phyloP scores from a whole-genome alignment of 805 yeast genomes.

The Priceomyces haplophilus region DNA sequence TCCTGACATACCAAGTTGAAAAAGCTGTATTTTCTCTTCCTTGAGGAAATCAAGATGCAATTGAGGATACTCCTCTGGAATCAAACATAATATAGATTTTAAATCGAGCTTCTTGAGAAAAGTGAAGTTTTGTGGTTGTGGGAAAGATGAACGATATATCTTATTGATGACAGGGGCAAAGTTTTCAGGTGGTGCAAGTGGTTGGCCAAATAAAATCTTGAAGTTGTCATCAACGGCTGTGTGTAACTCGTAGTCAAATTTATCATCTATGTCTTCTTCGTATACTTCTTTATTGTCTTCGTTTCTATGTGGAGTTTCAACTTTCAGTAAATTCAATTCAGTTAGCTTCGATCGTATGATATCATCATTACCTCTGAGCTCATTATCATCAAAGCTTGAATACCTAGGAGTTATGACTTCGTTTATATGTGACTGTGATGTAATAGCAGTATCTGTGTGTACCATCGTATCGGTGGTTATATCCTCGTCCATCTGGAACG shows the following conservation, averaged over 20 bases:
- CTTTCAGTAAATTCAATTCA: slow-evolving; percentile 25
- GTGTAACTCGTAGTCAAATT: slow-evolving; percentile 28
- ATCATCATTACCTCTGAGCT: slow-evolving; percentile 14
- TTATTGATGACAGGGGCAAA: slow-evolving; percentile 73
- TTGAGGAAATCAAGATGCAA: slow-evolving; percentile 66
- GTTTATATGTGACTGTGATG: slow-evolving; percentile 1
- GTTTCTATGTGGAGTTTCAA: slow-evolving; percentile 11
- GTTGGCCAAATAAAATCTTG: no score
- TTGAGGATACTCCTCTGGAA: slow-evolving; percentile 88
- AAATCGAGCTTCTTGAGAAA: slow-evolving; percentile 62
- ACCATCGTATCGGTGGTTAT: slow-evolving; percentile 1
- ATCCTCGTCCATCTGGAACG: slow-evolving; percentile 48
- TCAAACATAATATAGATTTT: slow-evolving; percentile 75
- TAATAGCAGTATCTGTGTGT: neutral
- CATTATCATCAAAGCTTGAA: slow-evolving; percentile 9
- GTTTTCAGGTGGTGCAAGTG: slow-evolving; percentile 78
- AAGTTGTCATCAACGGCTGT: slow-evolving; percentile 15
- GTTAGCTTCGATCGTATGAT: slow-evolving; percentile 34
- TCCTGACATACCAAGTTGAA: slow-evolving; percentile 91
- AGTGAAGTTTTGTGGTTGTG: slow-evolving; percentile 75
- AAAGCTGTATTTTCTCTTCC: slow-evolving; percentile 60
- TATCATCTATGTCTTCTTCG: slow-evolving; percentile 40
- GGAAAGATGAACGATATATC: slow-evolving; percentile 87
- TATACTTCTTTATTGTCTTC: slow-evolving; percentile 31
- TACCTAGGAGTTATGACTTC: slow-evolving; percentile 16